A percentile compares a stretch with the other conserved stretches of the same genome.
These are phyloP conservation scores for Phytophthora tentaculata DNA, from an alignment of 352 stramenopile genomes.

Conservation along the genomic window DNA sequence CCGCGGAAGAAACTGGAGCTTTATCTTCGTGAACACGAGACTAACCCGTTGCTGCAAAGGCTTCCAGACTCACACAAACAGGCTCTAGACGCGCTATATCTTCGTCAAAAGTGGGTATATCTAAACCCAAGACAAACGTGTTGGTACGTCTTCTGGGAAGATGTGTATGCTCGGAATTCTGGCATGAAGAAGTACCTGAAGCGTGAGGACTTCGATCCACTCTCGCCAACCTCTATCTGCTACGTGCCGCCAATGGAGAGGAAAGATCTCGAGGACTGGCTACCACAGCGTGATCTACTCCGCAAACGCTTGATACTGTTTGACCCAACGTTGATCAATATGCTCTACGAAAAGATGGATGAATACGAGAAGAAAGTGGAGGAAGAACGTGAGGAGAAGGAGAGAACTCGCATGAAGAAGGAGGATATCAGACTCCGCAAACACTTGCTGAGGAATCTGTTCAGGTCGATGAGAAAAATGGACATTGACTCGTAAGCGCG, in stretches of 20 bases:
- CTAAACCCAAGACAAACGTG: slow-evolving; percentile 17
- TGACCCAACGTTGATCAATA: background rate
- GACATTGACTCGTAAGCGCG: too few species aligned
- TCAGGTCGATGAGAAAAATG: background rate
- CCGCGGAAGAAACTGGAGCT: background rate
- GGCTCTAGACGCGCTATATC: background rate
- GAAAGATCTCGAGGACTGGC: background rate
- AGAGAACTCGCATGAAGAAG: background rate
- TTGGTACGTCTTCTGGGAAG: slow-evolving; percentile 63
- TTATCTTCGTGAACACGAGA: background rate
- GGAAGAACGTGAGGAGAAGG: background rate
- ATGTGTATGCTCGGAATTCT: slow-evolving; percentile 45
- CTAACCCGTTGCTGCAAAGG: background rate
- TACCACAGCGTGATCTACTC: background rate
- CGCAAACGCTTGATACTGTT: background rate
- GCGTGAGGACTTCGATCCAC: background rate
- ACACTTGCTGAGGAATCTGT: background rate
- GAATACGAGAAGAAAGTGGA: background rate
- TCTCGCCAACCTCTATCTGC: background rate
- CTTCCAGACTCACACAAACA: background rate
- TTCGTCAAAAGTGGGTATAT: background rate
- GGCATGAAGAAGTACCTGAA: slow-evolving; percentile 27
- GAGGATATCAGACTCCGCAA: background rate
- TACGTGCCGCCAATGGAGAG: background rate
- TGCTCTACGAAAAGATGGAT: background rate